Evolutionary conservation across 176 grass and related monocot species (phyloP), one percentile per base, ranked within the genome.

Genomic region (Phyllostachys edulis): DNA sequence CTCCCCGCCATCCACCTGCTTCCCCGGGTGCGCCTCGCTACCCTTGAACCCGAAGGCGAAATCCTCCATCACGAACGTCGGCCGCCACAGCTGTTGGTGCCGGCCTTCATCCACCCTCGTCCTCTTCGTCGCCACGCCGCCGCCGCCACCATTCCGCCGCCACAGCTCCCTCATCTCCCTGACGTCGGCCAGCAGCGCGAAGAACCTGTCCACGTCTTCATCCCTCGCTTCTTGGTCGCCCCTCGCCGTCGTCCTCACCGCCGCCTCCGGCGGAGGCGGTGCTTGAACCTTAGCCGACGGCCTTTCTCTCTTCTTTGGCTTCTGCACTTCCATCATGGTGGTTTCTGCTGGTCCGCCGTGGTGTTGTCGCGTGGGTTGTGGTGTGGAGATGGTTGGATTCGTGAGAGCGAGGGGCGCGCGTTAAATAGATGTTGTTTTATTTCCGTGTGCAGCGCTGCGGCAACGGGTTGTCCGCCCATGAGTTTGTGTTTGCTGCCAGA

Each of bases 121-220:
- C 71, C 16, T 29, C 27, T 52, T 49, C 26, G 7, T 20, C 26
- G 26, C 27, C 32, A 7, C 10, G 10, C 12, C 23, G 13, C 12
- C 5, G 34, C 16, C 15, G 26, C 24, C 47, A 0, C 71, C 71
- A 42, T 71, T 71, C 23, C 42, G n/a, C 46, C 26, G 14, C 46
- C 71, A 36, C 26, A 73, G 71, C 71, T 52, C 71, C 71, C 47
- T 51, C 71, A 73, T 73, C 26, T 36, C 71, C 47, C 71, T 73
- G 47, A 73, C 7, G 26, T 73, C 46, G 1, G 1, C 27, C 24
- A 73, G 47, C 7, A 73, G 71, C 27, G 15, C 46, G 47, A 52
- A 73, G 71, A 73, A 73, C 26, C 16, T 73, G 4, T 54, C 71
- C 7, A 73, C 71, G 7, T 73, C 71, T 52, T 73, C 71, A 16